Evolutionary conservation across 176 grass and related monocot genomes (phyloP).

Genomic region (Bromus sterilis): DNA sequence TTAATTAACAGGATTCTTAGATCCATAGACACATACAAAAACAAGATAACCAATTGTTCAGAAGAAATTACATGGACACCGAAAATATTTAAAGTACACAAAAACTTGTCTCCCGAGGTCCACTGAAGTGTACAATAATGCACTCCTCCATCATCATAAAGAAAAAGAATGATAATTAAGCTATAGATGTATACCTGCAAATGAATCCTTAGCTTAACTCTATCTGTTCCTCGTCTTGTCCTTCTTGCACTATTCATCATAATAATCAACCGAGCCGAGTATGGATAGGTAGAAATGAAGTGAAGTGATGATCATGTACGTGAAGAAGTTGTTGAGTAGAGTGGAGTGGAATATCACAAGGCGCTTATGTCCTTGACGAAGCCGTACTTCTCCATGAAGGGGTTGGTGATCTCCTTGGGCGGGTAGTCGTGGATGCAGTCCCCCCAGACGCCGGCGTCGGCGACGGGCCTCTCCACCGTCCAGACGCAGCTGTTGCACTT

Average conservation of each 20-base stretch:
- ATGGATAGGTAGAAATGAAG: not conserved
- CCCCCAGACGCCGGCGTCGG: slow-evolving; percentile 59
- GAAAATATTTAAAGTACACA: not conserved
- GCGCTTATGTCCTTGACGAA: slow-evolving; percentile 64
- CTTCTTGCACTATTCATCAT: not conserved
- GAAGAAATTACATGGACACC: not conserved
- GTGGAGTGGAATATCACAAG: not conserved
- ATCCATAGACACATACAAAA: not conserved
- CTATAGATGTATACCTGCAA: not conserved
- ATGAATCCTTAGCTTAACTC: slow-evolving; percentile 6
- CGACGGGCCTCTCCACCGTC: slow-evolving; percentile 36
- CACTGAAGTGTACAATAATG: not conserved
- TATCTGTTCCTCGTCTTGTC: not conserved
- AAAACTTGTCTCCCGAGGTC: not conserved
- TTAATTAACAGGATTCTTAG: not conserved
- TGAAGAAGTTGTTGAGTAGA: not conserved
- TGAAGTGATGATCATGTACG: not conserved
- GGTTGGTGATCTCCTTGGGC: slow-evolving; percentile 55
- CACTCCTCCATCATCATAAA: not conserved
- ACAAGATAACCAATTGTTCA: not conserved
- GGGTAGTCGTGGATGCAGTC: slow-evolving; percentile 68
- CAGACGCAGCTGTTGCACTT: slow-evolving; percentile 97
- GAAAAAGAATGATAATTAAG: slow-evolving; percentile 23
- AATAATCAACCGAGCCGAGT: not conserved
- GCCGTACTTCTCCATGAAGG: slow-evolving; percentile 71